These are phyloP conservation scores for Flaveria linearis DNA, from an alignment of 129 eudicot genomes.

Conservation along the genomic window DNA sequence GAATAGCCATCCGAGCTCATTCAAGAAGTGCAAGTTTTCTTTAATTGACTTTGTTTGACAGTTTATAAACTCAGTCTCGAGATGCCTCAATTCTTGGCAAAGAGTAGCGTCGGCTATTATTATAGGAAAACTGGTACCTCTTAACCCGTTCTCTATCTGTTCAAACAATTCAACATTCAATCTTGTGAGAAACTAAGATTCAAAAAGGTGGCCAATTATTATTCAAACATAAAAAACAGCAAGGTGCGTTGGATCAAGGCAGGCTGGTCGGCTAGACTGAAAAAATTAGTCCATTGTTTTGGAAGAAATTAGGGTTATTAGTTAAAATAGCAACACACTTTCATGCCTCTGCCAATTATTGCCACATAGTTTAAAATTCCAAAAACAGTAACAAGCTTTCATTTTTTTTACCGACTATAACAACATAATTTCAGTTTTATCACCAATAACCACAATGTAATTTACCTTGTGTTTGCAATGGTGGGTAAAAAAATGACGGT, in stretches of 20 bases:
- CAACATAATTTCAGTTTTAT: background rate
- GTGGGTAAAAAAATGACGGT: background rate
- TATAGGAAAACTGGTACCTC: slow-evolving; percentile 74
- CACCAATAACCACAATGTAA: background rate
- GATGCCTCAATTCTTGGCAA: slow-evolving; percentile 74
- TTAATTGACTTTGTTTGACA: slow-evolving; percentile 41
- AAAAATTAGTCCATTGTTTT: background rate
- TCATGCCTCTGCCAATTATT: background rate
- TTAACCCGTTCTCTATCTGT: slow-evolving; percentile 81
- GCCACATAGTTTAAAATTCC: background rate
- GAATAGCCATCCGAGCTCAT: slow-evolving; percentile 92
- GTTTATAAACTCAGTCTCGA: slow-evolving; percentile 56
- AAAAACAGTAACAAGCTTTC: background rate
- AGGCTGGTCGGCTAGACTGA: background rate
- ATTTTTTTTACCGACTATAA: background rate
- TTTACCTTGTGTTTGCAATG: background rate
- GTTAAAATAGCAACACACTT: background rate
- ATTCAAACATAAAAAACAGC: too few species aligned
- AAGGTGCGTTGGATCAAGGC: too few species aligned
- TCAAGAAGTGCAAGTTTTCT: slow-evolving; percentile 67
- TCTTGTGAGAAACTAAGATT: background rate
- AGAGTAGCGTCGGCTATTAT: slow-evolving; percentile 73
- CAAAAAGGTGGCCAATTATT: background rate
- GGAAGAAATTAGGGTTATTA: background rate
- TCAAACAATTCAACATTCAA: slow-evolving; percentile 6